Base-by-base conservation (phyloP, 768 basidiomycete species). In the Russula abietina region DNA sequence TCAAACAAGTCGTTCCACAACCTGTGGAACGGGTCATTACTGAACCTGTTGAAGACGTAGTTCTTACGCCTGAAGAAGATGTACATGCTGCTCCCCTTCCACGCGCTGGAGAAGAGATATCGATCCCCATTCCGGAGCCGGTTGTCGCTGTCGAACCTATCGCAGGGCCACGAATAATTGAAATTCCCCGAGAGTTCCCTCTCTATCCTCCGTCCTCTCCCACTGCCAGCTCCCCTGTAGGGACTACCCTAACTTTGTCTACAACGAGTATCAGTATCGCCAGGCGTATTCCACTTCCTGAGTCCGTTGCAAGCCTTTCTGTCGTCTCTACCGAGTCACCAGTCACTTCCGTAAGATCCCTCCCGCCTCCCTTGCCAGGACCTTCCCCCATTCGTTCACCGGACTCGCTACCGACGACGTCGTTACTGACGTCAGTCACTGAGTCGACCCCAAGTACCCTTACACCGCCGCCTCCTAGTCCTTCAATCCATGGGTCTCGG, bases 401-500 rank as follows among this genome's bases (percentile, higher is more conserved):
- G 9, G 61, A 66, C 0, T 64, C 75, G 17, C 69, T 73, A 8
- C 65, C 71, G 8, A 59, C 70, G 17, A 60, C 71, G 67, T 48
- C 65, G 59, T 33, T 62, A 26, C 57, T 64, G n/a, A 41, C 67
- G 14, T 55, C 64, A 0, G 39, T 60, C 19, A 59, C 65, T 3
- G 65, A 67, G 57, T 66, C 62, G 16, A 69, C 68, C 1, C 68
- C 63, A 5, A 67, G 53, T 33, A 39, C 50, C 9, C 52, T 67
- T 8, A 65, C 67, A 7, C 51, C 53, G 3, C 58, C 55, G 11
- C 57, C 68, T 60, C 74, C 71, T 22, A 80, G 75, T 64, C 69
- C 79, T 55, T 73, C 79, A 45, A 64, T 80, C 61, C 72, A 75
- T 52, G 73, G 75, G 60, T 77, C 79, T 49, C 67, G 76, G 28